Evolutionary conservation across 179 eudicot genomes (phyloP).

Genomic region (Vitellaria paradoxa): DNA sequence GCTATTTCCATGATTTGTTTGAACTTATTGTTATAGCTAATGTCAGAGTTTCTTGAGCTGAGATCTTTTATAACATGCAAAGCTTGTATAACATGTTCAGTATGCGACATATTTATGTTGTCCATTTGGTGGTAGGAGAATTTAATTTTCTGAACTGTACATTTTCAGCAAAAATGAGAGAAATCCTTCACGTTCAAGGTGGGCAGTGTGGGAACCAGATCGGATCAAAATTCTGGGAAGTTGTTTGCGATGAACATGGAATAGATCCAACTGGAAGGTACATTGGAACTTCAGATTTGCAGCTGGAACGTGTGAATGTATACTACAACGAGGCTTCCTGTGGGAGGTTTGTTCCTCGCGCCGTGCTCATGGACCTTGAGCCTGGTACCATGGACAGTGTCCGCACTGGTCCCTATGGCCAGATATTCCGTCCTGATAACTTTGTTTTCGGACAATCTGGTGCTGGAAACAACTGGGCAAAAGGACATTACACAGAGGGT

Average conservation of each 20-base stretch:
- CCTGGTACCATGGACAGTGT: conserved; percentile 65
- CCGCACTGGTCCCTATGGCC: conserved; percentile 56
- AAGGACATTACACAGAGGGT: conserved; percentile 70
- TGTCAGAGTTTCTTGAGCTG: not conserved
- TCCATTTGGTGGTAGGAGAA: not conserved
- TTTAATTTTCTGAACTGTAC: not conserved
- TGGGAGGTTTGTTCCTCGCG: conserved; percentile 63
- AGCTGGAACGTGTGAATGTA: conserved; percentile 56
- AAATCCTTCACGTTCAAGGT: conserved; percentile 82
- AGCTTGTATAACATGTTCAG: no score
- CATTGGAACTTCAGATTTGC: conserved; percentile 38
- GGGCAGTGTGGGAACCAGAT: conserved; percentile 91
- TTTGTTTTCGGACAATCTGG: conserved; percentile 66
- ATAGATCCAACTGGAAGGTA: conserved; percentile 51
- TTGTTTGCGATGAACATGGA: conserved; percentile 74
- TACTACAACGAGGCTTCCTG: conserved; percentile 63
- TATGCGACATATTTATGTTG: no score
- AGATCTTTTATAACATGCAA: not conserved
- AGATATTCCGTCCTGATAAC: conserved; percentile 58
- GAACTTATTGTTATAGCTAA: not conserved
- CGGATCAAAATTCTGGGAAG: conserved; percentile 84
- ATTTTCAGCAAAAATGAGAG: conserved; percentile 63
- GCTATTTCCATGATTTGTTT: not conserved
- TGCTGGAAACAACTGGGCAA: conserved; percentile 50
- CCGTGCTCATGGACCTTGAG: conserved; percentile 71